A percentile compares a stretch with the other conserved stretches of the same genome.
Evolutionary conservation across 164 flowering plant genomes (phyloP).

Genomic region (Cinnamomum micranthum): DNA sequence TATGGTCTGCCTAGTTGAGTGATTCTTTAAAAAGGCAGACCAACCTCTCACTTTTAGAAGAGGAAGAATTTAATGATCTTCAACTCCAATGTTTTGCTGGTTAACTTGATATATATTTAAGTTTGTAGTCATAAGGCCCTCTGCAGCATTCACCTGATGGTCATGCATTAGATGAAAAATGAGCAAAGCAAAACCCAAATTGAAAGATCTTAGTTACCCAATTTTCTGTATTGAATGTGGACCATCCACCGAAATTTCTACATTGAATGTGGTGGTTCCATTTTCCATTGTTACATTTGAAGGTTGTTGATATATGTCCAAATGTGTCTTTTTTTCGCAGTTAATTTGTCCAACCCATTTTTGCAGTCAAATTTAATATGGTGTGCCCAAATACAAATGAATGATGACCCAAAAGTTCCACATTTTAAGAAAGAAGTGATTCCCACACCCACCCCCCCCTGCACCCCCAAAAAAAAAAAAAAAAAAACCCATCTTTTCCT

Average conservation of each 20-base stretch:
- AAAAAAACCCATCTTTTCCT: too few species aligned
- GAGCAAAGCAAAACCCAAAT: background rate
- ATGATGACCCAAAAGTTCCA: too few species aligned
- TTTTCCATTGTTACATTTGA: too few species aligned
- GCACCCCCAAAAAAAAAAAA: too few species aligned
- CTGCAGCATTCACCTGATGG: background rate
- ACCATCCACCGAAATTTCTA: background rate
- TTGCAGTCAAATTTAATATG: too few species aligned
- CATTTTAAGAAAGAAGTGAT: too few species aligned
- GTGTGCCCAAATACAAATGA: too few species aligned
- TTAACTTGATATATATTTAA: background rate
- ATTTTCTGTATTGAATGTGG: background rate
- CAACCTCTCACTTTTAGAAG: background rate
- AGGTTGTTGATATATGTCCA: too few species aligned
- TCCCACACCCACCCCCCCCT: too few species aligned
- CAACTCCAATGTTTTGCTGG: background rate
- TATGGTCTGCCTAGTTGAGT: constrained; percentile 10
- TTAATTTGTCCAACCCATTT: too few species aligned
- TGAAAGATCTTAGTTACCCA: background rate
- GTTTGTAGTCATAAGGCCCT: background rate
- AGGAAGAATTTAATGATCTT: background rate
- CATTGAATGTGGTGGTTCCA: background rate
- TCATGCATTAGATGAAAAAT: background rate
- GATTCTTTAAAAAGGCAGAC: constrained; percentile 5
- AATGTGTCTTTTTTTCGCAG: too few species aligned